phyloP scores from a whole-genome alignment of 768 basidiomycete genomes.

The Mycena indigotica region DNA sequence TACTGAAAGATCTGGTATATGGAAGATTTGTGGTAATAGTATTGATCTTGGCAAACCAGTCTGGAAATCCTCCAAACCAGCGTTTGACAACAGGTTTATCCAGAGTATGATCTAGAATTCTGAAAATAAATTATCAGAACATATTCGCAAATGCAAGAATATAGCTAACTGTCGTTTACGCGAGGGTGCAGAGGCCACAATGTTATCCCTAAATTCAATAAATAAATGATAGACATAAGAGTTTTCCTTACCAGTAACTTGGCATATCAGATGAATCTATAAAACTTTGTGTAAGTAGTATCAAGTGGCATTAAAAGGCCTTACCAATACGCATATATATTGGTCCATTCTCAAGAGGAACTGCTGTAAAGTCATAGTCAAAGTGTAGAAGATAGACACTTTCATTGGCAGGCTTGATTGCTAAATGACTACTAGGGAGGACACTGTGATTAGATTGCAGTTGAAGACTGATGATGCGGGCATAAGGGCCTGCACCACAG shows the following conservation, averaged over 20 bases:
- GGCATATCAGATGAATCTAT: conserved; percentile 13
- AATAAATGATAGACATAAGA: background rate
- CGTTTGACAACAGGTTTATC: background rate
- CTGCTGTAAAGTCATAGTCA: conserved; percentile 11
- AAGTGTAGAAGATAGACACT: background rate
- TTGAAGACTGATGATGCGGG: background rate
- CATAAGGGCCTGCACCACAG: conserved; percentile 2
- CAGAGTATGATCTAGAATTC: background rate
- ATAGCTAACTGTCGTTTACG: too few species aligned
- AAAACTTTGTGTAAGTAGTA: background rate
- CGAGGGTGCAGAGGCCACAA: too few species aligned
- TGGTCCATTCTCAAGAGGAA: conserved; percentile 6
- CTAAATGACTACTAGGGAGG: background rate
- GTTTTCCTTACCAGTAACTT: conserved; percentile 4
- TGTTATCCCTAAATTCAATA: background rate
- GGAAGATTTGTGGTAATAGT: too few species aligned
- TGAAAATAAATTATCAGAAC: background rate
- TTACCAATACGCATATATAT: background rate
- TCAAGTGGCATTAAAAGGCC: background rate
- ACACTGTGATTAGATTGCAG: background rate
- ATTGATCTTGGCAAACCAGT: background rate
- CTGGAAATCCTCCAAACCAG: conserved; percentile 5
- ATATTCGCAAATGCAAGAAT: too few species aligned
- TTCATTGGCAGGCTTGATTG: background rate
- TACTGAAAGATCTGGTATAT: too few species aligned